Percentiles rank a stretch among this genome's conserved stretches.
These are phyloP conservation scores for Vitis hybrid DNA, from an alignment of 177 flowering plant species.

Conservation along the genomic window DNA sequence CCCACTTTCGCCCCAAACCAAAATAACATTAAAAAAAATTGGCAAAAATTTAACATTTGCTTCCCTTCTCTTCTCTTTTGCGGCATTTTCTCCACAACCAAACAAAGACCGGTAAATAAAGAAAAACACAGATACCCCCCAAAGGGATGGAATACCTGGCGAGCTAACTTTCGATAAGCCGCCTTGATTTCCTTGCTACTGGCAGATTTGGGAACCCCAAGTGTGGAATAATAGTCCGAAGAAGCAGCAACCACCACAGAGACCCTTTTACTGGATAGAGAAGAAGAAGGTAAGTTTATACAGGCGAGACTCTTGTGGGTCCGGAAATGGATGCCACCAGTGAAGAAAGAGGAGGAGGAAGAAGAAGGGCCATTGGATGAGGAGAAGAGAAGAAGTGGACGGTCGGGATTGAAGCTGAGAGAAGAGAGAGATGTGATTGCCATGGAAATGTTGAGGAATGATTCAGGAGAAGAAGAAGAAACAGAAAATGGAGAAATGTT, in stretches of 20 bases:
- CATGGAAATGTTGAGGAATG: constrained; percentile 20
- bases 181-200: constrained; percentile 79
- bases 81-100: neutral
- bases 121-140: neutral
- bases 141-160: constrained; percentile 60
- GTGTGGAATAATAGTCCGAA: constrained; percentile 86
- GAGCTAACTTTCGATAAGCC: constrained; percentile 86
- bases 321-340: constrained; percentile 32
- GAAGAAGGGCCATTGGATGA: constrained; percentile 18
- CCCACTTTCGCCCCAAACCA: neutral
- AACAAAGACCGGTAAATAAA: neutral
- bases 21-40: neutral
- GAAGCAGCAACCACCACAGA: constrained; percentile 38
- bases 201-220: constrained; percentile 90
- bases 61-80: neutral
- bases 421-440: constrained; percentile 26
- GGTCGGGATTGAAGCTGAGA: constrained; percentile 21
- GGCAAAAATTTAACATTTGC: neutral
- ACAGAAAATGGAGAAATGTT: no score
- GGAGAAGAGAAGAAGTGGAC: constrained; percentile 20
- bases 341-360: constrained; percentile 34
- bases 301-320: constrained; percentile 17
- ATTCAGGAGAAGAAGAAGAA: constrained; percentile 8
- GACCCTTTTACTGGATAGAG: constrained; percentile 16
- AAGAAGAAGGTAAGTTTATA: constrained; percentile 10